Base-by-base conservation (phyloP, 2,329 filamentous ascomycete species). In the Dothistroma pini region DNA sequence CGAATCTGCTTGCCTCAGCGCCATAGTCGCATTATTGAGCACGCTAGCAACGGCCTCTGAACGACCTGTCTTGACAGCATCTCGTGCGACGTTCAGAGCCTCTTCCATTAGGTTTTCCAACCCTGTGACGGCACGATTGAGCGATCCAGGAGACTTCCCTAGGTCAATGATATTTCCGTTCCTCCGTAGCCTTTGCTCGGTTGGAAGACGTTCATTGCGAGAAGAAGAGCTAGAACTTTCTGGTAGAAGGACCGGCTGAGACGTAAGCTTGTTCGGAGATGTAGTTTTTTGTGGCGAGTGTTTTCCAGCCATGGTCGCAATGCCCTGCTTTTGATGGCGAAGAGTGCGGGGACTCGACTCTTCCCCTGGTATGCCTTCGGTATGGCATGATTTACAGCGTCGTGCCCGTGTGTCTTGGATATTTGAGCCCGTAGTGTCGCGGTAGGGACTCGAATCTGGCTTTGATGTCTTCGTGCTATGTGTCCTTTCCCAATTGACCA, bases 101-200 rank as follows among this genome's bases (percentile, higher is more conserved):
- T 79, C 74, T 60, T 77, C 70, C 60, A 79, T 76, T 51, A 80
- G 70, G n/a, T 75, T 70, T 61, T 80, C 77, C 6, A 80, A 61
- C 0, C 72, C 74, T 31, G 73, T 73, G 6, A 79, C 75, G 10
- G 77, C 73, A 25, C 64, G 61, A 21, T 67, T 66, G 21, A 72
- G 62, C 9, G 59, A 54, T 34, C 50, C 41, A 50, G n/a, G 14
- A 12, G 25, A 32, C 7, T n/a, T 53, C 2, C 10, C 16, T 29
- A 35, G 5, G 41, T 44, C 41, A 8, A 19, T 19, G 14, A n/a
- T n/a, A 5, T 44, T 14, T 44, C 8, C n/a, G 14, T 44, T 4
- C 7, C 14, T 19, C 41, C n/a, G 41, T 14, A 7, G 16, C 14
- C 41, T n/a, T 44, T 5, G 16, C 4, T n/a, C 41, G n/a, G 14